A percentile compares a stretch with the other conserved stretches of the same genome.
Conservation (phyloP, 2,329 filamentous ascomycete species). For the Uncinocarpus reesii region DNA sequence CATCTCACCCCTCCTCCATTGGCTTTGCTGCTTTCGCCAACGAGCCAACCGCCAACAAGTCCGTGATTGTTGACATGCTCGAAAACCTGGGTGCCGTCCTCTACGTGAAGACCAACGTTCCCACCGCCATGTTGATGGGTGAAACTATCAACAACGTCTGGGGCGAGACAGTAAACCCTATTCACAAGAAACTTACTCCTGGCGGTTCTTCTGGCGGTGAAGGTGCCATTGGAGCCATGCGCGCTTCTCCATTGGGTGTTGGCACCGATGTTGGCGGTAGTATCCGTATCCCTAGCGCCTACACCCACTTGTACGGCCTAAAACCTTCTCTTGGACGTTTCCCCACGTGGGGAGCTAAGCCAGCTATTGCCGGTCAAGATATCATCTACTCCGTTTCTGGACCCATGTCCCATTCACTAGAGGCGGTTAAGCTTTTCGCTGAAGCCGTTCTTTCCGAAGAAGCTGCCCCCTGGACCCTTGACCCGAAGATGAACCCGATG, state of each 20-base stretch:
- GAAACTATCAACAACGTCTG: conserved; percentile 55
- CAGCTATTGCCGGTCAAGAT: conserved; percentile 55
- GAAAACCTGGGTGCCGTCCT: conserved; percentile 44
- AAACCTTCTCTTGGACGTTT: conserved; percentile 46
- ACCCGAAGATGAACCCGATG: conserved; percentile 55
- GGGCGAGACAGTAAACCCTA: conserved; percentile 48
- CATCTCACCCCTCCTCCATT: conserved; percentile 14
- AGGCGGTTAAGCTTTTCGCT: conserved; percentile 46
- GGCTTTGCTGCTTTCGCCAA: conserved; percentile 19
- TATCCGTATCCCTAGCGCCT: conserved; percentile 49
- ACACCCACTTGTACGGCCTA: conserved; percentile 49
- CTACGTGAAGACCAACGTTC: conserved; percentile 47
- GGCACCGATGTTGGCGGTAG: conserved; percentile 47
- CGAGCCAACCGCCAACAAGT: conserved; percentile 45
- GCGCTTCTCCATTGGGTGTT: conserved; percentile 47
- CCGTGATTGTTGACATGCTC: conserved; percentile 42
- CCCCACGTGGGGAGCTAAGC: conserved; percentile 50
- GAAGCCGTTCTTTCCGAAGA: conserved; percentile 43
- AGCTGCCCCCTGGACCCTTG: conserved; percentile 54
- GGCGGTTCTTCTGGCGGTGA: conserved; percentile 53
- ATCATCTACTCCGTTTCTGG: conserved; percentile 53
- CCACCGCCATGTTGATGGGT: conserved; percentile 25
- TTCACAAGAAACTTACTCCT: conserved; percentile 43
- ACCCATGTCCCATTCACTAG: conserved; percentile 48
- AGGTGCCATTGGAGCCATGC: conserved; percentile 45